These are phyloP conservation scores for Micractinium conductrix DNA, from an alignment of 139 green algal species.

Conservation along the genomic window DNA sequence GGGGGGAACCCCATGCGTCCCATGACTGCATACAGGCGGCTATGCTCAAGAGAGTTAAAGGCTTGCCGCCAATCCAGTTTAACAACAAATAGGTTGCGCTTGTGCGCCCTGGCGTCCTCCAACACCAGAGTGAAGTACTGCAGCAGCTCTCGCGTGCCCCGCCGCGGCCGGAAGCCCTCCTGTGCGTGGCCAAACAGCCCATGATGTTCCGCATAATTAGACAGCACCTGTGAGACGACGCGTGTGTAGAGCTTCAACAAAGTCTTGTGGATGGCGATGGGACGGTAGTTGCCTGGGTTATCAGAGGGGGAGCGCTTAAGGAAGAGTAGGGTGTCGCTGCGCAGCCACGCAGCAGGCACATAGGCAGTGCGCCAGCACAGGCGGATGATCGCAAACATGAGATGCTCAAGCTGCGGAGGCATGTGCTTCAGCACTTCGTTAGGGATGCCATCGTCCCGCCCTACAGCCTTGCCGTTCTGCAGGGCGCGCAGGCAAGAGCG, in stretches of 20 bases:
- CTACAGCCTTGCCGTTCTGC: background rate
- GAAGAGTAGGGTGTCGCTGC: background rate
- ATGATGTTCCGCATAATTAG: background rate
- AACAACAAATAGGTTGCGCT: background rate
- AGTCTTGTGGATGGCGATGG: constrained; percentile 11
- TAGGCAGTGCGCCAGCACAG: background rate
- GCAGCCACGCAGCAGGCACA: background rate
- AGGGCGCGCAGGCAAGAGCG: background rate
- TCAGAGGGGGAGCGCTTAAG: background rate
- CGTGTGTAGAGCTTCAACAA: background rate
- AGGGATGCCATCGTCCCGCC: background rate
- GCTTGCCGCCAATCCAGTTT: background rate
- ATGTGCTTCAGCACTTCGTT: constrained; percentile 7
- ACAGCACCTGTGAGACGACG: background rate
- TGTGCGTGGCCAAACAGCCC: background rate
- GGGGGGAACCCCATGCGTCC: background rate
- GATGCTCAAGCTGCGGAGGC: background rate
- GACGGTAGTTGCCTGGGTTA: background rate
- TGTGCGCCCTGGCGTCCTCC: background rate
- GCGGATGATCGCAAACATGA: background rate
- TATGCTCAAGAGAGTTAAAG: constrained; percentile 12
- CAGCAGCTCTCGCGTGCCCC: background rate
- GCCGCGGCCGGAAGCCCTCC: background rate
- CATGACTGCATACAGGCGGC: background rate
- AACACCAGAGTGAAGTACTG: background rate